These are phyloP conservation scores for Hamamelis virginiana DNA, from an alignment of 164 flowering plant species.

Conservation along the genomic window DNA sequence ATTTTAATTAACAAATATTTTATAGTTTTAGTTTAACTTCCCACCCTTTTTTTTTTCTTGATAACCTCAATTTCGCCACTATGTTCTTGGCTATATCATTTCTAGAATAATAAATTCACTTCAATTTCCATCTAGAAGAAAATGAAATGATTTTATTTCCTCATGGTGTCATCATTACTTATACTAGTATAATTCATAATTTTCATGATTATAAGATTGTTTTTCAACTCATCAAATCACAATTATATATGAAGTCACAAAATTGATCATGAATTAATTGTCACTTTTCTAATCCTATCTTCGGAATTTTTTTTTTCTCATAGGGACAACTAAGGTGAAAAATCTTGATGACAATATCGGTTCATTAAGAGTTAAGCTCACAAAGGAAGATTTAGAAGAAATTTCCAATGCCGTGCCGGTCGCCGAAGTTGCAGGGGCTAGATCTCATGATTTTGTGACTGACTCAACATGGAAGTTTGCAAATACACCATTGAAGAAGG, in stretches of 20 bases:
- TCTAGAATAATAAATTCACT: no score
- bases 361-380: constrained; percentile 6
- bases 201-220: background rate
- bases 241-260: background rate
- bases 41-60: no score
- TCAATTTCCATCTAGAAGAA: no score
- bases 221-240: background rate
- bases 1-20: no score
- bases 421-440: constrained; percentile 8
- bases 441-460: background rate
- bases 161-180: background rate
- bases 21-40: no score
- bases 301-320: background rate
- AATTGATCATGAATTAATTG: no score
- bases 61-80: no score
- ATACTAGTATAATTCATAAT: background rate
- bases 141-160: no score
- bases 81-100: no score
- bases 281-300: background rate
- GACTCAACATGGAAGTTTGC: background rate
- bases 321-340: constrained; percentile 16
- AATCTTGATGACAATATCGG: constrained; percentile 14
- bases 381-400: constrained; percentile 10
- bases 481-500: background rate
- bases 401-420: constrained; percentile 11